These are phyloP conservation scores for Malbranchea cinnamomea DNA, from an alignment of 2,329 filamentous ascomycete species.

Conservation along the genomic window DNA sequence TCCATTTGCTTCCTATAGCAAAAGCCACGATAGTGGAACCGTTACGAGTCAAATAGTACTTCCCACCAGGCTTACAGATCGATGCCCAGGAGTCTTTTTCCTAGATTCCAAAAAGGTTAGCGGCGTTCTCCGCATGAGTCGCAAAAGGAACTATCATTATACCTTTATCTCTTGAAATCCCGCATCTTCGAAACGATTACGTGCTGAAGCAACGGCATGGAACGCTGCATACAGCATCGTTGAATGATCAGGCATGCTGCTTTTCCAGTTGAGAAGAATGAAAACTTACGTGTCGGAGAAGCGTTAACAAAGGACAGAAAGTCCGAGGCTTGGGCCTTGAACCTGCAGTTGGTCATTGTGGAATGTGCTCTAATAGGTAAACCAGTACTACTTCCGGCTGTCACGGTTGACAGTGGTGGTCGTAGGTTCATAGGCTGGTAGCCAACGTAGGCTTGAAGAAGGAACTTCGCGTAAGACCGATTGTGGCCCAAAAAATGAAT, in stretches of 20 bases:
- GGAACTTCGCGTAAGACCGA: too few species aligned
- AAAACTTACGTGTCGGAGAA: slow-evolving; percentile 68
- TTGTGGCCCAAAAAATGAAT: too few species aligned
- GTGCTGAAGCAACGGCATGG: slow-evolving; percentile 74
- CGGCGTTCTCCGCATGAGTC: not conserved
- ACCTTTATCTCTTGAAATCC: slow-evolving; percentile 76
- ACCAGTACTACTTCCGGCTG: too few species aligned
- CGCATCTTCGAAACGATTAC: slow-evolving; percentile 59
- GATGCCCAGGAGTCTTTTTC: slow-evolving; percentile 51
- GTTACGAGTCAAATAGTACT: slow-evolving; percentile 81
- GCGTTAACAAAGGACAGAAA: slow-evolving; percentile 90
- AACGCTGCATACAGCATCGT: too few species aligned
- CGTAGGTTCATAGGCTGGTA: not conserved
- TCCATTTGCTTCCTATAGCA: slow-evolving; percentile 36
- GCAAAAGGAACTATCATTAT: slow-evolving; percentile 1
- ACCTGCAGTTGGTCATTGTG: slow-evolving; percentile 16
- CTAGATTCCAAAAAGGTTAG: slow-evolving; percentile 8
- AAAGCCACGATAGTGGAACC: slow-evolving; percentile 78
- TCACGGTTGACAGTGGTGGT: too few species aligned
- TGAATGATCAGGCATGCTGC: slow-evolving; percentile 1
- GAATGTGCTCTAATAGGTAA: slow-evolving; percentile 10
- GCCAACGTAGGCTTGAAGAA: too few species aligned
- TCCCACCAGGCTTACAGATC: slow-evolving; percentile 62
- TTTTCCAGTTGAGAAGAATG: not conserved
- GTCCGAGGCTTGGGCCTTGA: slow-evolving; percentile 45